phyloP scores from a whole-genome alignment of 371 early-diverging fungal genomes.

The Saksenaea vasiformis region DNA sequence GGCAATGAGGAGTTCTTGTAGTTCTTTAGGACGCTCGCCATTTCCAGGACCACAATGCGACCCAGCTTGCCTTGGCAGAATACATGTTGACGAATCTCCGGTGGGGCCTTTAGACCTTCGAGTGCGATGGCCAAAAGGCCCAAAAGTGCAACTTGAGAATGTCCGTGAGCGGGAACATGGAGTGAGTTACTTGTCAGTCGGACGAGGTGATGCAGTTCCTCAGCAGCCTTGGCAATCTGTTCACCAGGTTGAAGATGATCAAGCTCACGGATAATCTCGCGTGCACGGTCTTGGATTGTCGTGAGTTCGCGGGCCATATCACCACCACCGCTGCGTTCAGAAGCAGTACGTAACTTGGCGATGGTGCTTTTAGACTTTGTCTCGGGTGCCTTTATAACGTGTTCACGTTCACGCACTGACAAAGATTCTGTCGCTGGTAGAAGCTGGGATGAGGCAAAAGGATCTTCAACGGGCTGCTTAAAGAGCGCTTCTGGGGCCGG shows the following conservation, averaged over 20 bases:
- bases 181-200: slow-evolving; percentile 15
- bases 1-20: not conserved
- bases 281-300: slow-evolving; percentile 22
- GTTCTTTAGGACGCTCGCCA: slow-evolving; percentile 30
- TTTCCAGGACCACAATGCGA: slow-evolving; percentile 36
- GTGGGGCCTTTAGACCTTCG: slow-evolving; percentile 31
- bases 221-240: slow-evolving; percentile 32
- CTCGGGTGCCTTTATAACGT: not conserved
- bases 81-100: slow-evolving; percentile 41
- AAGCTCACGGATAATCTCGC: slow-evolving; percentile 19
- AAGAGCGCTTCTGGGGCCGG: slow-evolving; percentile 36
- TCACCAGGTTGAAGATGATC: slow-evolving; percentile 36
- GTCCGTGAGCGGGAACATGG: slow-evolving; percentile 11
- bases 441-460: slow-evolving; percentile 8
- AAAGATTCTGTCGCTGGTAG: not conserved
- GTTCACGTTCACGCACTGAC: not conserved
- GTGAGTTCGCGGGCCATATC: slow-evolving; percentile 15
- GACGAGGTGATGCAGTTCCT: slow-evolving; percentile 26
- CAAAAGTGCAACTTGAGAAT: slow-evolving; percentile 21
- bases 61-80: slow-evolving; percentile 43
- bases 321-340: slow-evolving; percentile 42
- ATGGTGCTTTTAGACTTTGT: not conserved
- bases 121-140: slow-evolving; percentile 30
- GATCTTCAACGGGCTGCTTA: slow-evolving; percentile 13
- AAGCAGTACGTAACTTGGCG: not conserved